A percentile compares a stretch with the other conserved stretches of the same genome.
These are phyloP conservation scores for Curvularia hawaiiensis DNA, from an alignment of 2,329 filamentous ascomycete species.

Conservation along the genomic window DNA sequence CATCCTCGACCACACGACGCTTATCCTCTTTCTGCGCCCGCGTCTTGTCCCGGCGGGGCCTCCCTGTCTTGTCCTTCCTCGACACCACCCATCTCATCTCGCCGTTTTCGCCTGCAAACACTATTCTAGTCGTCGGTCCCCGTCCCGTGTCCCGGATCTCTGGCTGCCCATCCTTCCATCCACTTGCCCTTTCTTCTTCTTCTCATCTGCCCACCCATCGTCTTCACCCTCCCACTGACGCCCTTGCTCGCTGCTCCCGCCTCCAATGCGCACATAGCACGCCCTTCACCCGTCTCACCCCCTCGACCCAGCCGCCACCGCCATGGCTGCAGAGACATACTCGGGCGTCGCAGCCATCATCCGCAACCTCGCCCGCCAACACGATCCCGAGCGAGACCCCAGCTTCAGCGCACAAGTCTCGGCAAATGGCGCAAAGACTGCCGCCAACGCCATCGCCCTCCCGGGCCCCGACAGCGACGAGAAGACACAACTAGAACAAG, in stretches of 20 bases:
- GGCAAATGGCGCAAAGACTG: conserved; percentile 29
- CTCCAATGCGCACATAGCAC: conserved; percentile 45
- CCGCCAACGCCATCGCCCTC: conserved; percentile 66
- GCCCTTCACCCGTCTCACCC: conserved; percentile 20
- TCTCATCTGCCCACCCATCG: background rate
- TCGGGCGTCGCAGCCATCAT: conserved; percentile 49
- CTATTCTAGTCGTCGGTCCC: background rate
- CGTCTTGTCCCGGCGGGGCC: conserved; percentile 11
- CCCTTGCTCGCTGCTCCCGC: conserved; percentile 17
- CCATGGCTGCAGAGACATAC: conserved; percentile 46
- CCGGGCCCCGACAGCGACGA: conserved; percentile 77
- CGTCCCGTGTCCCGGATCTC: conserved; percentile 3
- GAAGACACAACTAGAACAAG: conserved; percentile 80
- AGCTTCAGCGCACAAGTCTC: conserved; percentile 53
- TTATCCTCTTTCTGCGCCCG: conserved; percentile 10
- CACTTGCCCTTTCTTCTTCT: background rate
- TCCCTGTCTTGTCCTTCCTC: conserved; percentile 9
- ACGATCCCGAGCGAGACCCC: conserved; percentile 50
- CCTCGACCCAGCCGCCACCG: conserved; percentile 16
- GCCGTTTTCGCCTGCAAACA: conserved; percentile 1
- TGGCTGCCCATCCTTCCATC: background rate
- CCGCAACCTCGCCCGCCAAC: conserved; percentile 56
- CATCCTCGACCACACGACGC: background rate
- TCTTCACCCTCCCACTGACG: background rate
- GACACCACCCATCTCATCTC: conserved; percentile 11